These are phyloP conservation scores for Lupinus albus DNA, from an alignment of 306 rosid species.

Conservation along the genomic window DNA sequence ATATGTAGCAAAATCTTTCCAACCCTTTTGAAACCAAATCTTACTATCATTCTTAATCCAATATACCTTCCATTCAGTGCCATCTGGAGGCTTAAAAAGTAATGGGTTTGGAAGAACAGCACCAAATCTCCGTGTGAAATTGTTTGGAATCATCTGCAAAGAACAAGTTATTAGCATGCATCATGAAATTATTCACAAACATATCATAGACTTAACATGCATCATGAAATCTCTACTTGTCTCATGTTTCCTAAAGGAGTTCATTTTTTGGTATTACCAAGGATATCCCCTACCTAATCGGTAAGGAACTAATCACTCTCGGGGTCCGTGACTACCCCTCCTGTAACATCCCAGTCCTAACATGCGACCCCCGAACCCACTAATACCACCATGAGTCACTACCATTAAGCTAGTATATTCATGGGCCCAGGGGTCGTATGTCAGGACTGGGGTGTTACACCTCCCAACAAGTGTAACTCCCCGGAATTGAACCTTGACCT, in stretches of 20 bases:
- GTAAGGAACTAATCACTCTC: too few species aligned
- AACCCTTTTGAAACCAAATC: conserved; percentile 5
- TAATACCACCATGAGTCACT: too few species aligned
- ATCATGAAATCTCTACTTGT: background rate
- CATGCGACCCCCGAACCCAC: too few species aligned
- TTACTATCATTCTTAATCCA: conserved; percentile 18
- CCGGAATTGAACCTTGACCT: too few species aligned
- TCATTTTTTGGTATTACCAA: too few species aligned
- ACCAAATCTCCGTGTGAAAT: conserved; percentile 27
- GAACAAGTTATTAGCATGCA: background rate
- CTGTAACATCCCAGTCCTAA: too few species aligned
- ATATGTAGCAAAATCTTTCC: conserved; percentile 1
- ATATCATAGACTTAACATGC: background rate
- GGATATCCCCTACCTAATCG: too few species aligned
- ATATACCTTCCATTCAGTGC: conserved; percentile 27
- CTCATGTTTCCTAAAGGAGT: background rate
- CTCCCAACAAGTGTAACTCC: too few species aligned
- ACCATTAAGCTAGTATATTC: too few species aligned
- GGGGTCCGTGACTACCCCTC: too few species aligned
- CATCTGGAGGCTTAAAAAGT: conserved; percentile 38
- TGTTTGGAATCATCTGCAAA: conserved; percentile 31
- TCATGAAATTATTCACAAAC: conserved; percentile 1
- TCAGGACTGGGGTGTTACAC: too few species aligned
- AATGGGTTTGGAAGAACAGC: conserved; percentile 16
- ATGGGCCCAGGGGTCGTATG: too few species aligned